Evolutionary conservation across 495 filamentous ascomycete genomes (phyloP).

Genomic region (Penicillium atrosanguineum): DNA sequence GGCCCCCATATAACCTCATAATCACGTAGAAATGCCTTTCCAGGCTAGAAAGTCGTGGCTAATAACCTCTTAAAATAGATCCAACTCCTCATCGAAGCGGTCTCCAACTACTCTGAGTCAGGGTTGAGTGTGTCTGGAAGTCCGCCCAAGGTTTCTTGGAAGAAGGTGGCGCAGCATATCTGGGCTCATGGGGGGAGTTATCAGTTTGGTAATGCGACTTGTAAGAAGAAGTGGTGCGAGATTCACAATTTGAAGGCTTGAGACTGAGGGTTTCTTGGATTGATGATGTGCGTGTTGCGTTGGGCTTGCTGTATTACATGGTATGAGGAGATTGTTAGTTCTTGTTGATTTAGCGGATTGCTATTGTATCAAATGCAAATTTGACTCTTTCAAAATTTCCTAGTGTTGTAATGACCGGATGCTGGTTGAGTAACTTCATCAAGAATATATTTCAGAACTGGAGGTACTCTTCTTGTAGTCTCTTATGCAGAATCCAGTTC

Average conservation of each 20-base stretch:
- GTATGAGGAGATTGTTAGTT: too few relatives aligned
- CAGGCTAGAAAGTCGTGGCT: neutral
- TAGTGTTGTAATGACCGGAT: too few relatives aligned
- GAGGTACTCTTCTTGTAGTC: too few relatives aligned
- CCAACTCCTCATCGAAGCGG: slow-evolving; percentile 35
- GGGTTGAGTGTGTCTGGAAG: neutral
- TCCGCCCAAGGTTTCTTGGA: slow-evolving; percentile 70
- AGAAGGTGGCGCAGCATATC: slow-evolving; percentile 75
- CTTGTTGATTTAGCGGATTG: too few relatives aligned
- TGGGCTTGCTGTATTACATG: neutral
- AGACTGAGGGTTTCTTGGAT: neutral
- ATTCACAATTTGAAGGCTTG: slow-evolving; percentile 21
- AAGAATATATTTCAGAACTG: too few relatives aligned
- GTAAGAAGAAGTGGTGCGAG: slow-evolving; percentile 73
- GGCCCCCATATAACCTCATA: slow-evolving; percentile 30
- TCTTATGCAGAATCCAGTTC: too few relatives aligned
- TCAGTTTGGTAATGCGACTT: slow-evolving; percentile 81
- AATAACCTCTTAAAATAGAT: slow-evolving; percentile 16
- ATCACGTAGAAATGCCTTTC: neutral
- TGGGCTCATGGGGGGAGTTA: slow-evolving; percentile 70
- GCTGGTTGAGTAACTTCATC: too few relatives aligned
- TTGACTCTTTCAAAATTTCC: too few relatives aligned
- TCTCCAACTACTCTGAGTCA: slow-evolving; percentile 24
- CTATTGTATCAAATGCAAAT: too few relatives aligned
- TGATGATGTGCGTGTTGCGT: neutral